Base-by-base conservation (phyloP, 495 filamentous ascomycete species). In the Barbatosphaeria neglecta region DNA sequence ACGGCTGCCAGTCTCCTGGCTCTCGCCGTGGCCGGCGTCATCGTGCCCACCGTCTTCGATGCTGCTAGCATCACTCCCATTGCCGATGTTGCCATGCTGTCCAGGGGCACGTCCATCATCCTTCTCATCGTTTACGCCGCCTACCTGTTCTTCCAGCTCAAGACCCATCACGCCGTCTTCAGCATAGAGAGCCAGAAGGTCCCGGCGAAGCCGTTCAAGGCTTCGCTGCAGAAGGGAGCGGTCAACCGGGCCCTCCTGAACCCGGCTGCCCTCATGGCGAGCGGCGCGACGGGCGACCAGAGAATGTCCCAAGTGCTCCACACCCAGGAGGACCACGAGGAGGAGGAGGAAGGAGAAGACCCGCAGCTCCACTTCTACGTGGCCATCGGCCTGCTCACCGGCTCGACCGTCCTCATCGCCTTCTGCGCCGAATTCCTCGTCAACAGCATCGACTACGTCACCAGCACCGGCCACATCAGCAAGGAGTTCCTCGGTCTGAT, bases 391-490 rank as follows among this genome's bases (percentile, higher is more conserved):
- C 87, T 84, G 0, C 75, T 97, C 7, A 68, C 67, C 10, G 66
- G 76, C 27, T 80, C 83, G 1, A 96, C 90, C 6, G 80, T 79
- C 13, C 68, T 95, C 27, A 86, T 96, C 44, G 90, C 83, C 16
- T 67, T 94, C 28, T 95, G 90, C 59, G 86, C 90, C 16, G 90
- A 96, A 59, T 94, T 80, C 60, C 88, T 96, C 79, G 87, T 94
- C 18, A 69, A 78, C 46, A 78, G 80, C 37, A 95, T 96, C 64
- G 67, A 80, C 47, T 73, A 78, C 23, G 63, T 95, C 37, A 86
- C 86, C 0, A 56, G 61, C 1, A 55, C 56, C 19, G 73, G 74
- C 11, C 50, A 51, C 8, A 70, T 92, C 41, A 81, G 78, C 15
- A 69, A 81, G 40, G 87, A 86, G 20, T 93, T 92, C 53, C 82